Evolutionary conservation across 2,329 filamentous ascomycete genomes (phyloP), one percentile per base, ranked within the genome.

Genomic region (Torrubiella hemipterigena): DNA sequence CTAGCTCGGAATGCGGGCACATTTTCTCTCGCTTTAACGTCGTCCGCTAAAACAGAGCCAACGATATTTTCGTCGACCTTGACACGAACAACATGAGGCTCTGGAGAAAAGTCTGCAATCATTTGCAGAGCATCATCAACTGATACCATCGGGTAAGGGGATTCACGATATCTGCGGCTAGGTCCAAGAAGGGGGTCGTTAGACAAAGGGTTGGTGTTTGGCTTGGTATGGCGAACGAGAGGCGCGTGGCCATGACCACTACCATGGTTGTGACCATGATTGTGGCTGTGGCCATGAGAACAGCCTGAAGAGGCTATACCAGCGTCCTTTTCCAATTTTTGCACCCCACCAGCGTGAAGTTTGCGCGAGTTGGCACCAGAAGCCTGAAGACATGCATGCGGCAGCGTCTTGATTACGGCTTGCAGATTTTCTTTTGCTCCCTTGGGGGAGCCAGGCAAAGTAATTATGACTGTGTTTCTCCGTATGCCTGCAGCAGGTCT

Each of bases 1-100:
- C 89, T 96, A 13, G 91, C 91, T 36, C 86, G 69, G 57, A 93
- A 98, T 0, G 89, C 91, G 1, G 91, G 91, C 0, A 98, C 91
- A 7, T 80, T 74, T 50, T 95, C 89, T 4, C 59, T 59, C 0
- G 91, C 85, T 23, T 65, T 71, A 16, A 98, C 78, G 42, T 93
- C 81, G 49, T 86, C 76, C 0, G 89, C 86, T 2, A 98, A 62
- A 1, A 96, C 78, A 7, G 70, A 73, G 7, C 85, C 85, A 2
- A 89, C 71, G 1, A 96, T 60, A 3, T 58, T 56, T 20, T 68
- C 64, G 37, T 80, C 61, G 4, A 93, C 79, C 6, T 72, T 67
- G 2, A 63, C 58, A 29, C 63, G 71, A 18, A 74, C 51, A 2
- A 74, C 50, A 11, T 65, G 58, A 0, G 81, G 72, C 0, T 59